A percentile compares a stretch with the other conserved stretches of the same genome.
Evolutionary conservation across 2,329 filamentous ascomycete genomes (phyloP).

Genomic region (Claviceps sp.): DNA sequence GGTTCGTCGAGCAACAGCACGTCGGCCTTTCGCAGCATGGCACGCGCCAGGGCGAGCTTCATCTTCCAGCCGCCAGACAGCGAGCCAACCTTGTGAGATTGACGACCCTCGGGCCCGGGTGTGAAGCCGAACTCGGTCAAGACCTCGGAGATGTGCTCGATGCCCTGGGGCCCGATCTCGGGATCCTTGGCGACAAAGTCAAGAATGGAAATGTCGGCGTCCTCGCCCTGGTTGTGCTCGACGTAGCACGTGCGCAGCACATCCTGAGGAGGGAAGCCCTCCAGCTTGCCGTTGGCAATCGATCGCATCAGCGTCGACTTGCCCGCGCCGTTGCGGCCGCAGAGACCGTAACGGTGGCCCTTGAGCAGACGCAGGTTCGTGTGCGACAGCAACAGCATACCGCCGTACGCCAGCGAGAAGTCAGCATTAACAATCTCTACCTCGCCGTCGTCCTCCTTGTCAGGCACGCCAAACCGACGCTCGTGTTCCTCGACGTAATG

Average conservation of each 20-base stretch:
- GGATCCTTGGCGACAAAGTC: constrained; percentile 88
- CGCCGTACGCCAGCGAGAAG: constrained; percentile 94
- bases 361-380: constrained; percentile 90
- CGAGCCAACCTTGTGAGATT: constrained; percentile 82
- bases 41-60: constrained; percentile 91
- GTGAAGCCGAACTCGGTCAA: constrained; percentile 90
- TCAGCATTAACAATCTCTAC: constrained; percentile 94
- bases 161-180: constrained; percentile 64
- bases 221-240: constrained; percentile 97
- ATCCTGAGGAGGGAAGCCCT: constrained; percentile 89
- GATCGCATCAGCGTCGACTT: constrained; percentile 99
- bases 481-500: constrained; percentile 75
- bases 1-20: constrained; percentile 95
- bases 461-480: constrained; percentile 71
- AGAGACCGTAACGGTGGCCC: constrained; percentile 93
- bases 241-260: constrained; percentile 94
- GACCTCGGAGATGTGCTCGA: constrained; percentile 70
- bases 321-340: constrained; percentile 90
- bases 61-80: constrained; percentile 99
- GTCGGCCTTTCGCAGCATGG: constrained; percentile 95
- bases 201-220: constrained; percentile 89
- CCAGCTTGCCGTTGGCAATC: constrained; percentile 89
- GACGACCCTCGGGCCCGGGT: constrained; percentile 73
- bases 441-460: constrained; percentile 84
- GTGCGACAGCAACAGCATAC: constrained; percentile 91